phyloP scores from a whole-genome alignment of 2,329 filamentous ascomycete genomes.

The Ophiostoma pallidulum region DNA sequence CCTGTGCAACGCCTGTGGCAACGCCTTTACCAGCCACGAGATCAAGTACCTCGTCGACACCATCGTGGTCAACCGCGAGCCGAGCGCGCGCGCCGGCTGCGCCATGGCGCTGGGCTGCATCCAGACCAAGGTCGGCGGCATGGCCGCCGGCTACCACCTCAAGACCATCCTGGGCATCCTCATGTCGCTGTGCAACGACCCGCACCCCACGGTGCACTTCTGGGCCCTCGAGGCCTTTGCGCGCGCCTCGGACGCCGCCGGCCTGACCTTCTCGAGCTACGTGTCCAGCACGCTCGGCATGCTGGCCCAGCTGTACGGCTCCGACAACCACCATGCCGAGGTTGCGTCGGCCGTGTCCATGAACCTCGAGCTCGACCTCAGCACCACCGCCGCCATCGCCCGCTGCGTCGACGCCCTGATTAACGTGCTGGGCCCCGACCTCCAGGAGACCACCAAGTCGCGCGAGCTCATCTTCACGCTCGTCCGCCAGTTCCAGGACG shows the following conservation, averaged over 20 bases:
- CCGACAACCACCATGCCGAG: conserved; percentile 84
- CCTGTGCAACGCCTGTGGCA: conserved; percentile 76
- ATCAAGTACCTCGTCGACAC: conserved; percentile 84
- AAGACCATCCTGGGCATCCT: conserved; percentile 96
- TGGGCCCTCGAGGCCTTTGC: conserved; percentile 89
- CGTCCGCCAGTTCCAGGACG: conserved; percentile 70
- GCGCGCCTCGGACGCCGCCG: conserved; percentile 81
- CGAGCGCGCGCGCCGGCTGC: conserved; percentile 85
- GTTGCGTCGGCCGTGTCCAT: conserved; percentile 71
- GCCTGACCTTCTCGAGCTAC: conserved; percentile 82
- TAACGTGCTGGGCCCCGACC: conserved; percentile 88
- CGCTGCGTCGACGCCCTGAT: conserved; percentile 91
- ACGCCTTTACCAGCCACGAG: conserved; percentile 77
- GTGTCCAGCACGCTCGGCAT: conserved; percentile 87
- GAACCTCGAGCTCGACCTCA: conserved; percentile 78
- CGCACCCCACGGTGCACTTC: conserved; percentile 89
- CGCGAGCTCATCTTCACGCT: conserved; percentile 84
- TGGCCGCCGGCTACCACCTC: conserved; percentile 92
- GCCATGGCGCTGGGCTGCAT: conserved; percentile 90
- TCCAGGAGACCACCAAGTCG: conserved; percentile 88
- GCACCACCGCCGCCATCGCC: conserved; percentile 72
- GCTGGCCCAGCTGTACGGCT: conserved; percentile 84
- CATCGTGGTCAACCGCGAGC: conserved; percentile 88
- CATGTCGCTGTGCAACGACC: conserved; percentile 95
- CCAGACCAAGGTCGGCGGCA: conserved; percentile 89